These are phyloP conservation scores for Microdochium nivale DNA, from an alignment of 2,329 filamentous ascomycete genomes.

Conservation along the genomic window DNA sequence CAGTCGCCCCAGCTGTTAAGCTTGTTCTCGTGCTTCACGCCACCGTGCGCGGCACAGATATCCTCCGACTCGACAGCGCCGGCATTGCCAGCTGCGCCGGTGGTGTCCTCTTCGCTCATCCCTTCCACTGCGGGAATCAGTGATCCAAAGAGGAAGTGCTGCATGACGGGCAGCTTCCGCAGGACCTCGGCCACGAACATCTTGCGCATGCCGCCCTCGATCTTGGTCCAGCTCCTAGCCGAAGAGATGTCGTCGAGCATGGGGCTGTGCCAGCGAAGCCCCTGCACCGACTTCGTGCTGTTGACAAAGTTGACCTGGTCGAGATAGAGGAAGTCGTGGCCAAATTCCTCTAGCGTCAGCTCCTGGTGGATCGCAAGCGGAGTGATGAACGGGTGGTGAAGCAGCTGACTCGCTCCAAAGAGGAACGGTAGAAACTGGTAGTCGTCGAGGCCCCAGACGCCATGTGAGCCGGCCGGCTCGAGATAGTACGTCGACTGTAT, in stretches of 20 bases:
- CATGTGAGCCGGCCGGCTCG: slow-evolving; percentile 92
- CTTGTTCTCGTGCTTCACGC: slow-evolving; percentile 63
- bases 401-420: slow-evolving; percentile 83
- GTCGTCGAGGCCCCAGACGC: slow-evolving; percentile 96
- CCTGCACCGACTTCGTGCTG: slow-evolving; percentile 90
- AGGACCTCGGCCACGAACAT: slow-evolving; percentile 96
- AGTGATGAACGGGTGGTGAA: slow-evolving; percentile 75
- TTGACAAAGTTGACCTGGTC: slow-evolving; percentile 93
- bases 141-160: slow-evolving; percentile 92
- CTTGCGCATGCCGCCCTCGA: slow-evolving; percentile 88
- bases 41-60: slow-evolving; percentile 53
- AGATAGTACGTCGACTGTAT: slow-evolving; percentile 93
- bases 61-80: slow-evolving; percentile 46
- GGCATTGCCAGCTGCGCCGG: slow-evolving; percentile 34
- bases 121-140: slow-evolving; percentile 71
- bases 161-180: slow-evolving; percentile 93
- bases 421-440: slow-evolving; percentile 96
- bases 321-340: slow-evolving; percentile 77
- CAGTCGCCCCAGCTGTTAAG: slow-evolving; percentile 84
- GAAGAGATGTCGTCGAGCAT: slow-evolving; percentile 98
- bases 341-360: slow-evolving; percentile 79
- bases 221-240: slow-evolving; percentile 82
- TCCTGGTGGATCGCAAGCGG: slow-evolving; percentile 79
- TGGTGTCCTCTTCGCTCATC: slow-evolving; percentile 62
- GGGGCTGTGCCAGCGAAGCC: slow-evolving; percentile 89